These are phyloP conservation scores for Dichomitus squalens DNA, from an alignment of 1,284 basidiomycete genomes.

Conservation along the genomic window DNA sequence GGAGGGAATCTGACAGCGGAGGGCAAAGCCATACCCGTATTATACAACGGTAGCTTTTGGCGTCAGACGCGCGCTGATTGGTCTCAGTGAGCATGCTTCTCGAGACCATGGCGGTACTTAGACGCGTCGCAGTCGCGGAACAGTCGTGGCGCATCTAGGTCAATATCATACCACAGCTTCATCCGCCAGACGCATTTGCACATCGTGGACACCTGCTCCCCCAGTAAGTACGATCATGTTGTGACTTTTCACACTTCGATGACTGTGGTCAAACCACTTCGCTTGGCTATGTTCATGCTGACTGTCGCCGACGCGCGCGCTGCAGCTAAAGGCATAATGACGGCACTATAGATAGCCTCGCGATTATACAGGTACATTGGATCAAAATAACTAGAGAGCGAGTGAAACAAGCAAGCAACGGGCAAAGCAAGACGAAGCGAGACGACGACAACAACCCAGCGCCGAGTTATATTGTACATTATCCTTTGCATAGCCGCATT, in stretches of 20 bases:
- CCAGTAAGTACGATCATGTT: too few species aligned
- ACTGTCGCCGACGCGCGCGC: too few species aligned
- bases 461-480: constrained; percentile 10
- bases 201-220: too few species aligned
- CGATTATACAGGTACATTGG: constrained; percentile 10
- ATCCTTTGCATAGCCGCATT: neutral
- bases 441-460: constrained; percentile 5
- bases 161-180: too few species aligned
- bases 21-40: constrained; percentile 12
- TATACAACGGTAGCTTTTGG: neutral
- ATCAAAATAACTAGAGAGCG: constrained; percentile 12
- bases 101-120: neutral
- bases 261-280: too few species aligned
- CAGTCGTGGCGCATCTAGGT: too few species aligned
- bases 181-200: too few species aligned
- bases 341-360: constrained; percentile 17
- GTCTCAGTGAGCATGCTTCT: too few species aligned
- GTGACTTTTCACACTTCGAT: too few species aligned
- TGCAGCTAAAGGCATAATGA: too few species aligned
- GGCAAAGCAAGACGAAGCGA: constrained; percentile 22
- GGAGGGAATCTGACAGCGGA: constrained; percentile 6
- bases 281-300: too few species aligned
- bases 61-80: neutral
- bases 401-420: constrained; percentile 11
- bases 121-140: neutral